Base-by-base conservation (phyloP, 257 asterid genomes). In the Scutellaria minor region DNA sequence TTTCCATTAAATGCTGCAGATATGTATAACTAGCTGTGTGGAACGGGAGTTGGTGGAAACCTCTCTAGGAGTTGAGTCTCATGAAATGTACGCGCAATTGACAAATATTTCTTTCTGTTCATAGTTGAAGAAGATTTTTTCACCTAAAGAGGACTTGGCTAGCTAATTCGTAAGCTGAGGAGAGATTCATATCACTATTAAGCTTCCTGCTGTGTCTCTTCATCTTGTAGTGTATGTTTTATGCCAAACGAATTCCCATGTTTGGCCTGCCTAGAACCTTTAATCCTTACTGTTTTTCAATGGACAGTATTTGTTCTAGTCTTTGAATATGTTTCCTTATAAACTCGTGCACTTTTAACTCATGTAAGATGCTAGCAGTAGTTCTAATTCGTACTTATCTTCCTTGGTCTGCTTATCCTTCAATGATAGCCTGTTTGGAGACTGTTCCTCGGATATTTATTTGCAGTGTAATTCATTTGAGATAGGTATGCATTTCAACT, bases 1-100 rank as follows among this genome's bases (percentile, higher is more conserved):
- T 72, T 71, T 64, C 60, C 20, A 76, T 51, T 31, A 45, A 41
- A 10, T 81, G 52, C 57, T 70, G 85, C 88, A 81, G 88, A 79
- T 76, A 61, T 74, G 27, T 81, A 76, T 78, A 81, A 84, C 80
- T 81, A 81, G 79, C 73, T 57, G 44, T 27, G 72, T 3, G 41
- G 71, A 61, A 11, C 42, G 40, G 22, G 62, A 10, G 39, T 39
- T 6, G 52, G 54, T 37, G 64, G 52, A 67, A 40, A 57, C 70
- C 71, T 54, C 48, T 56, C 71, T 56, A 57, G 80, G 75, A 39
- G 74, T 66, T 44, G 70, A 69, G 71, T 65, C 66, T 20, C 54
- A n/a, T 24, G 70, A 77, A 39, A 12, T 18, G n/a, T 27, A 22
- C 12, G 75, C 65, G 64, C 56, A 60, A n/a, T 67, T 14, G 58